Percentiles rank a stretch among this genome's conserved stretches.
Conservation (phyloP, 2,329 filamentous ascomycete genomes). For the Aspergillus fumigatus region DNA sequence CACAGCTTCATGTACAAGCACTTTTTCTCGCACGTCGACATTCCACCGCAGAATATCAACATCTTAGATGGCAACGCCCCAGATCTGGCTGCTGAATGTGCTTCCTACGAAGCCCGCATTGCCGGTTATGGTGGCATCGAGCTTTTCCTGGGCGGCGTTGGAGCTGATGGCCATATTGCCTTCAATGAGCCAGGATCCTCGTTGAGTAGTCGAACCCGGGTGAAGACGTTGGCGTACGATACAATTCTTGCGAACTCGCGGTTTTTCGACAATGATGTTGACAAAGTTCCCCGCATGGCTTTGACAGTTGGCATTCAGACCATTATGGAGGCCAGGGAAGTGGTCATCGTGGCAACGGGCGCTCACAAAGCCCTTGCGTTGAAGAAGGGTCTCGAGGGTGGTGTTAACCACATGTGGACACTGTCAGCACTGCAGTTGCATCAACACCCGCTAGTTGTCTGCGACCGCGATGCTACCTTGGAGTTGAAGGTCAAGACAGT, state of each 20-base stretch:
- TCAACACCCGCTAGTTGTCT: slow-evolving; percentile 75
- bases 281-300: slow-evolving; percentile 73
- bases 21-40: slow-evolving; percentile 82
- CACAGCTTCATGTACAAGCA: slow-evolving; percentile 92
- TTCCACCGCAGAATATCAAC: slow-evolving; percentile 76
- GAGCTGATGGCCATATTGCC: slow-evolving; percentile 81
- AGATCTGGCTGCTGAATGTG: slow-evolving; percentile 71
- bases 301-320: slow-evolving; percentile 82
- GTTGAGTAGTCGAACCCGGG: slow-evolving; percentile 69
- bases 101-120: slow-evolving; percentile 75
- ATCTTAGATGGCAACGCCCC: slow-evolving; percentile 76
- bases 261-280: slow-evolving; percentile 73
- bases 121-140: slow-evolving; percentile 72
- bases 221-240: slow-evolving; percentile 83
- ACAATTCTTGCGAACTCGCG: slow-evolving; percentile 81
- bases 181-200: slow-evolving; percentile 88
- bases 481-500: slow-evolving; percentile 72
- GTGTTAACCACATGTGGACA: slow-evolving; percentile 89
- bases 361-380: slow-evolving; percentile 76
- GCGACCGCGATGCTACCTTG: slow-evolving; percentile 73
- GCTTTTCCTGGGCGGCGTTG: slow-evolving; percentile 79
- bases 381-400: slow-evolving; percentile 74
- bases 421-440: slow-evolving; percentile 76
- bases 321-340: slow-evolving; percentile 73
- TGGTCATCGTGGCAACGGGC: slow-evolving; percentile 77